Conservation (phyloP, 2,329 filamentous ascomycete species). For the Periconia digitata region DNA sequence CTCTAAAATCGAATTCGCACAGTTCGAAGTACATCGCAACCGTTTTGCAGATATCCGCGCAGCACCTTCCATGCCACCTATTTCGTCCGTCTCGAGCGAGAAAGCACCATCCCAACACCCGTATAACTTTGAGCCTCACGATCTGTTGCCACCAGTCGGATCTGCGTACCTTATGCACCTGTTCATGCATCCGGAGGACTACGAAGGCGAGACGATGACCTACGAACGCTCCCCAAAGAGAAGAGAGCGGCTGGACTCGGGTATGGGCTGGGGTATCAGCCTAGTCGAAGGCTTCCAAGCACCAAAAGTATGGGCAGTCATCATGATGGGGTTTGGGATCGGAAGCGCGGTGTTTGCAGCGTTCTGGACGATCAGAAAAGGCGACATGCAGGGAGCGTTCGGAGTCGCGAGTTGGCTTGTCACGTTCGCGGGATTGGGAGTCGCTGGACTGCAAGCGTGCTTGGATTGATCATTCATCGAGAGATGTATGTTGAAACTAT, state of each 20-base stretch:
- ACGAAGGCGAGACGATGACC: slow-evolving; percentile 41
- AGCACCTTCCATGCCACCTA: slow-evolving; percentile 39
- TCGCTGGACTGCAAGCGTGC: slow-evolving; percentile 40
- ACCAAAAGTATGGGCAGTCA: slow-evolving; percentile 36
- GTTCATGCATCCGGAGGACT: slow-evolving; percentile 44
- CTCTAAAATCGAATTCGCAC: slow-evolving; percentile 42
- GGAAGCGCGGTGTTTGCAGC: slow-evolving; percentile 40
- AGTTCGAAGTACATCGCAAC: slow-evolving; percentile 45
- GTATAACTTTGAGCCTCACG: slow-evolving; percentile 42
- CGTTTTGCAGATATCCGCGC: slow-evolving; percentile 44
- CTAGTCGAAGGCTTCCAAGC: slow-evolving; percentile 44
- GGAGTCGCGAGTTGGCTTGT: slow-evolving; percentile 43
- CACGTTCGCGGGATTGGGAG: slow-evolving; percentile 31
- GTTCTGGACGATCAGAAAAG: slow-evolving; percentile 33
- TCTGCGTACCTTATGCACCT: slow-evolving; percentile 42
- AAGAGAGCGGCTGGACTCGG: slow-evolving; percentile 32
- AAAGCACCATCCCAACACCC: slow-evolving; percentile 27
- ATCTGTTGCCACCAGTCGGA: slow-evolving; percentile 44
- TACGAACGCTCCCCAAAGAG: slow-evolving; percentile 41
- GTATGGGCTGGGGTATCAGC: slow-evolving; percentile 44
- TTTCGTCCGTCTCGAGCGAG: slow-evolving; percentile 13
- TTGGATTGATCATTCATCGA: slow-evolving; percentile 27
- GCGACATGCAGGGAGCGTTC: slow-evolving; percentile 45
- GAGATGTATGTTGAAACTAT: no score
- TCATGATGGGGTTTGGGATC: slow-evolving; percentile 31